Evolutionary conservation across 495 filamentous ascomycete genomes (phyloP), one percentile per base, ranked within the genome.

Genomic region (Jackrogersella multiformis): DNA sequence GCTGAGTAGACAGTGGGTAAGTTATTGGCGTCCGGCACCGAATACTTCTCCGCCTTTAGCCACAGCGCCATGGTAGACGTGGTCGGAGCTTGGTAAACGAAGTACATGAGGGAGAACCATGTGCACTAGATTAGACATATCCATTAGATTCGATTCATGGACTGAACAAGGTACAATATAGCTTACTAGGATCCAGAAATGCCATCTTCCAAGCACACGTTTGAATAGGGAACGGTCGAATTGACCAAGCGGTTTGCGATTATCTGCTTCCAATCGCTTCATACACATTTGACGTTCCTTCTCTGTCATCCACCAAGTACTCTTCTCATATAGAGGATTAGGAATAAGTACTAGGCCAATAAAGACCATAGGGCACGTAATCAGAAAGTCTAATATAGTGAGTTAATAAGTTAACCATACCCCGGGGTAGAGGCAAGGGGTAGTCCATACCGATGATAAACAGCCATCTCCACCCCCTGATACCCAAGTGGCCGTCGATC

Each of bases 401-500:
- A 23, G 24, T 49, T 53, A 24, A 23, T 42, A 35, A 7, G 9
- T 10, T 12, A 24, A 24, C 23, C 13, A 28, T 58, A n/a, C 0
- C 35, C 15, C 15, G 36, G 4, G 1, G 15, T 36, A 8, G 28
- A 23, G 12, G 12, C 16, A 49, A 39, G 56, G 13, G 23, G 42
- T 6, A 18, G 0, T 12, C 1, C 36, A 53, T 72, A 66, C 70
- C 68, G 32, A 76, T 56, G 38, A 76, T 68, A 21, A 74, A 76
- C 15, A 73, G 56, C 72, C 74, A 76, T 45, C 74, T 74, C 70
- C 74, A 74, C 4, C 72, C 72, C 12, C 58, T 63, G 18, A 76
- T 45, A 0, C 72, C 74, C 46, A 68, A 49, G 12, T 24, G 54
- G 18, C 68, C 58, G 18, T 75, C 54, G n/a, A 77, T 36, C 51